These are phyloP conservation scores for Leishmania guyanensis DNA, from an alignment of 208 protist species.

Conservation along the genomic window DNA sequence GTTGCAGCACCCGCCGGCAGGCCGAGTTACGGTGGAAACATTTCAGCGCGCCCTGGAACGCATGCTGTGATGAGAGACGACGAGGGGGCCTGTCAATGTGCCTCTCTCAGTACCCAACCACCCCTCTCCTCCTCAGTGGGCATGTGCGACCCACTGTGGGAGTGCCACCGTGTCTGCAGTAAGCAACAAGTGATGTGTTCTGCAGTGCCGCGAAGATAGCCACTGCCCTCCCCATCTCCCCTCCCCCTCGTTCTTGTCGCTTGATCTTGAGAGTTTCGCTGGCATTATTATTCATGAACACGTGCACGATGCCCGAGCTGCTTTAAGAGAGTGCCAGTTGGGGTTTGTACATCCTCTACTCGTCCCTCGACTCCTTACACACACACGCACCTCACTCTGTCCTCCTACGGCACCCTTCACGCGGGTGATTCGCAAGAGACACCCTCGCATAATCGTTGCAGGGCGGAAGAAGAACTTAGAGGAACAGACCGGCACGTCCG, in stretches of 20 bases:
- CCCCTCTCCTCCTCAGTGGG: not conserved
- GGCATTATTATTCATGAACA: not conserved
- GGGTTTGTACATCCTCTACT: not conserved
- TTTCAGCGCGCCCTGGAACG: slow-evolving; percentile 38
- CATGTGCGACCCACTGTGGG: not conserved
- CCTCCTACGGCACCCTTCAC: too few relatives aligned
- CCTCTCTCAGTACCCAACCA: not conserved
- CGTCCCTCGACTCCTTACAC: not conserved
- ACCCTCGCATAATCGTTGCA: not conserved
- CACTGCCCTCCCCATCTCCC: not conserved
- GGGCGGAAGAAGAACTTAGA: not conserved
- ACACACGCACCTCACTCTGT: not conserved
- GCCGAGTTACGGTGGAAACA: slow-evolving; percentile 29
- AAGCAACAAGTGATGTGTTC: not conserved
- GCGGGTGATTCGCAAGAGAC: not conserved
- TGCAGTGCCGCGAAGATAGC: not conserved
- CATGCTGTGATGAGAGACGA: slow-evolving; percentile 7
- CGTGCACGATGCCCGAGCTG: too few relatives aligned
- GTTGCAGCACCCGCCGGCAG: slow-evolving; percentile 11
- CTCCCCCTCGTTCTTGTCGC: not conserved
- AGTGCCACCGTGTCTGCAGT: not conserved
- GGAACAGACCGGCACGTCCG: not conserved
- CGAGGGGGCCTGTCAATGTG: not conserved
- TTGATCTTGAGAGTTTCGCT: not conserved
- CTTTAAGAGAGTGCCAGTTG: not conserved